phyloP scores from a whole-genome alignment of 2,329 filamentous ascomycete genomes.

The Pyrenochaeta sp. region DNA sequence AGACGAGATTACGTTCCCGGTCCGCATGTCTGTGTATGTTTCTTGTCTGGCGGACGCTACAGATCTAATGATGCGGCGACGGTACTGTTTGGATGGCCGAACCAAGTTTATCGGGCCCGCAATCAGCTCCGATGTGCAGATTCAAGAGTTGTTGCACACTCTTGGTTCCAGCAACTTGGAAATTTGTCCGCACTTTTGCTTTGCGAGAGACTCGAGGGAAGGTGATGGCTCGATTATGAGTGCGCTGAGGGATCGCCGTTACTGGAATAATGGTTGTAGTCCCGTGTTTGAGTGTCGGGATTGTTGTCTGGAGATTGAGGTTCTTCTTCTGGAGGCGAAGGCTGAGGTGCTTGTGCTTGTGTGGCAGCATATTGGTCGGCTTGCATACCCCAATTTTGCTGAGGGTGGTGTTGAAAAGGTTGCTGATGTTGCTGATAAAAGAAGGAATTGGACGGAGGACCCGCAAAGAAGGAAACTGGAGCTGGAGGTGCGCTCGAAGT shows the following conservation, averaged over 20 bases:
- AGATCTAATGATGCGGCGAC: background rate
- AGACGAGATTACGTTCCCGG: background rate
- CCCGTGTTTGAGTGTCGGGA: background rate
- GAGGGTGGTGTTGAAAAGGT: background rate
- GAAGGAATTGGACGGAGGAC: too few relatives aligned
- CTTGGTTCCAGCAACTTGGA: background rate
- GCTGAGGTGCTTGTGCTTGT: background rate
- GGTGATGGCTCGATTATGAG: background rate
- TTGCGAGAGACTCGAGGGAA: background rate
- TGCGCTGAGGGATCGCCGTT: background rate
- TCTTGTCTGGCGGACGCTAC: background rate
- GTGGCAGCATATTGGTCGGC: constrained; percentile 2
- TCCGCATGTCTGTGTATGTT: background rate
- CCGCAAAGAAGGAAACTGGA: background rate
- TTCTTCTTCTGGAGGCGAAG: background rate
- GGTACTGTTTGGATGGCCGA: background rate
- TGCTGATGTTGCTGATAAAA: too few relatives aligned
- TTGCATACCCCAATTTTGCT: background rate
- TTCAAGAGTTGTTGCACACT: background rate
- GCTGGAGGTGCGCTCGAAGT: background rate
- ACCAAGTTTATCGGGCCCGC: background rate
- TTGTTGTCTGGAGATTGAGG: constrained; percentile 1
- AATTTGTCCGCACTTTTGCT: constrained; percentile 2
- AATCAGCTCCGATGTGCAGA: background rate
- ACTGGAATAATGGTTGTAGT: background rate